A percentile compares a stretch with the other conserved stretches of the same genome.
Conservation (phyloP, 2,329 filamentous ascomycete species). For the Emmonsia crescens region DNA sequence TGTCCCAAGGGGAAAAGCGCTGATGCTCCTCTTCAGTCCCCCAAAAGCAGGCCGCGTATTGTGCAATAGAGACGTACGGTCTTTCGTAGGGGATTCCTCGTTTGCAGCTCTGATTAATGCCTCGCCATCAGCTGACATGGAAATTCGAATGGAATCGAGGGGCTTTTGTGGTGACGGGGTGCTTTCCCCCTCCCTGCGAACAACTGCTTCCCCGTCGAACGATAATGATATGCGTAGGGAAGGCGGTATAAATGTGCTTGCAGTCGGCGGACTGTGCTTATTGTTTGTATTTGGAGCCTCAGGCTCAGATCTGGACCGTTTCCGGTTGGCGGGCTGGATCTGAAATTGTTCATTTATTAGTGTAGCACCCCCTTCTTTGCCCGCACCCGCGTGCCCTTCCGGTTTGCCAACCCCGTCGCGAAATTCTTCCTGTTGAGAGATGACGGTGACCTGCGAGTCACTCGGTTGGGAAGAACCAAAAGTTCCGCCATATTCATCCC, state of each 20-base stretch:
- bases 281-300: conserved; percentile 6
- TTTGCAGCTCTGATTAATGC: conserved; percentile 69
- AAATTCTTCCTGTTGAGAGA: background rate
- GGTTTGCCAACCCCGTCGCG: background rate
- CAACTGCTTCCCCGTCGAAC: conserved; percentile 31
- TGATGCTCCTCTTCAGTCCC: conserved; percentile 59
- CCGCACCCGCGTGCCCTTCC: background rate
- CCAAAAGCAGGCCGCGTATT: conserved; percentile 40
- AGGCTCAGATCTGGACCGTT: conserved; percentile 24
- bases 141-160: conserved; percentile 55
- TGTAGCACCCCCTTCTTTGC: background rate
- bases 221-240: conserved; percentile 32
- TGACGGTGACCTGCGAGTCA: background rate
- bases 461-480: background rate
- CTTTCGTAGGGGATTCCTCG: conserved; percentile 53
- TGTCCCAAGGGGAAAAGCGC: conserved; percentile 50
- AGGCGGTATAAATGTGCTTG: conserved; percentile 17
- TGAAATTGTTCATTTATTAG: background rate
- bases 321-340: conserved; percentile 20
- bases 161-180: conserved; percentile 33
- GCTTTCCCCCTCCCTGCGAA: conserved; percentile 28
- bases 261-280: conserved; percentile 1
- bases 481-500: no score
- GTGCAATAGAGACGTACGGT: conserved; percentile 39
- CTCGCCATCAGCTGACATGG: conserved; percentile 77